These are phyloP conservation scores for Corymbia calophylla DNA, from an alignment of 441 rosid genomes.

Conservation along the genomic window DNA sequence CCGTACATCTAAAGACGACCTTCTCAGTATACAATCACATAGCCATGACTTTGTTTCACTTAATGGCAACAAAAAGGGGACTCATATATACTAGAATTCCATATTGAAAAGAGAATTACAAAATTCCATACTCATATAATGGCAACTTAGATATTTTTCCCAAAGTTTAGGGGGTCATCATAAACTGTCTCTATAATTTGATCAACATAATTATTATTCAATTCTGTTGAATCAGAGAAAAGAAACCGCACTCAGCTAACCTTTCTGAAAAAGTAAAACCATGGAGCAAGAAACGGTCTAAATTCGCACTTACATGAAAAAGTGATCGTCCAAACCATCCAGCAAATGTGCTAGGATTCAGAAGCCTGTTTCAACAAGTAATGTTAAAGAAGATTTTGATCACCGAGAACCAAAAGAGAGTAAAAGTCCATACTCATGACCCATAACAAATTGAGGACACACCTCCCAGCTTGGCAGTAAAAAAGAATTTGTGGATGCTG, in stretches of 20 bases:
- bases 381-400: background rate
- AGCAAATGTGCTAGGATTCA: constrained; percentile 98
- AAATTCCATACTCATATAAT: background rate
- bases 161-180: background rate
- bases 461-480: constrained; percentile 99
- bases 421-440: background rate
- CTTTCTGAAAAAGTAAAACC: background rate
- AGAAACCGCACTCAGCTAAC: background rate
- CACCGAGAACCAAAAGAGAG: background rate
- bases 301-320: constrained; percentile 73
- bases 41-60: background rate
- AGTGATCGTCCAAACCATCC: constrained; percentile 99
- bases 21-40: background rate
- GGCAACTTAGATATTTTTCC: background rate
- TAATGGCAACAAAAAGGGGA: background rate
- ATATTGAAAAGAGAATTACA: background rate
- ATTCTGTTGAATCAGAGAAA: background rate
- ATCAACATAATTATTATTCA: background rate
- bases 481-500: constrained; percentile 98
- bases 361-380: constrained; percentile 57
- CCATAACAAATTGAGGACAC: background rate
- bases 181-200: background rate
- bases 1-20: background rate
- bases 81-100: background rate
- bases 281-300: background rate